These are phyloP conservation scores for Phylloporus rhodoxanthus DNA, from an alignment of 768 basidiomycete species.

Conservation along the genomic window DNA sequence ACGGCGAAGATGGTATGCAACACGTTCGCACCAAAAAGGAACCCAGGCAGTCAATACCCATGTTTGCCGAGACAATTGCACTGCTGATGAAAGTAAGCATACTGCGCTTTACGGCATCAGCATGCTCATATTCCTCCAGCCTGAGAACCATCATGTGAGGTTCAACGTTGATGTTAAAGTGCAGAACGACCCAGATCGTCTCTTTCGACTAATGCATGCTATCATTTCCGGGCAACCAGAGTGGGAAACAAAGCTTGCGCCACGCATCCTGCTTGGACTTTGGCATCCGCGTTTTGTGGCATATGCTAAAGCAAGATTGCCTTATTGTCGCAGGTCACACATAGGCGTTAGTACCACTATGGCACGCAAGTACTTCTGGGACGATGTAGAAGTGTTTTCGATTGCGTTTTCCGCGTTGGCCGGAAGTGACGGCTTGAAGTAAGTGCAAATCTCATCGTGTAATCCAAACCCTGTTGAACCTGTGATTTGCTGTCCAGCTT, in stretches of 20 bases:
- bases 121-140: slow-evolving; percentile 33
- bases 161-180: slow-evolving; percentile 93
- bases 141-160: slow-evolving; percentile 68
- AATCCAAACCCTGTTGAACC: slow-evolving; percentile 1
- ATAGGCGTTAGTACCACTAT: slow-evolving; percentile 70
- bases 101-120: slow-evolving; percentile 5
- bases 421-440: slow-evolving; percentile 68
- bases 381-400: slow-evolving; percentile 79
- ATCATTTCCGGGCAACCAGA: slow-evolving; percentile 56
- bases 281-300: slow-evolving; percentile 90
- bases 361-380: slow-evolving; percentile 86
- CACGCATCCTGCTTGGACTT: slow-evolving; percentile 73
- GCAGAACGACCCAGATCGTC: slow-evolving; percentile 82
- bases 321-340: slow-evolving; percentile 79
- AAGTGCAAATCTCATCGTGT: slow-evolving; percentile 15
- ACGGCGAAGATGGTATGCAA: slow-evolving; percentile 66
- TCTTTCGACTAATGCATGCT: slow-evolving; percentile 74
- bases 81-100: slow-evolving; percentile 67
- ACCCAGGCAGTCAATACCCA: slow-evolving; percentile 84
- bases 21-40: slow-evolving; percentile 73
- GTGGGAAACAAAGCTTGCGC: slow-evolving; percentile 74
- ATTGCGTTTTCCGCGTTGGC: slow-evolving; percentile 71
- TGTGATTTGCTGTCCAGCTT: slow-evolving; percentile 47
- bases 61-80: slow-evolving; percentile 77
- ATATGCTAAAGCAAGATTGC: slow-evolving; percentile 67